phyloP scores from a whole-genome alignment of 768 basidiomycete species.

The Tubosaeta brunneosetosa region DNA sequence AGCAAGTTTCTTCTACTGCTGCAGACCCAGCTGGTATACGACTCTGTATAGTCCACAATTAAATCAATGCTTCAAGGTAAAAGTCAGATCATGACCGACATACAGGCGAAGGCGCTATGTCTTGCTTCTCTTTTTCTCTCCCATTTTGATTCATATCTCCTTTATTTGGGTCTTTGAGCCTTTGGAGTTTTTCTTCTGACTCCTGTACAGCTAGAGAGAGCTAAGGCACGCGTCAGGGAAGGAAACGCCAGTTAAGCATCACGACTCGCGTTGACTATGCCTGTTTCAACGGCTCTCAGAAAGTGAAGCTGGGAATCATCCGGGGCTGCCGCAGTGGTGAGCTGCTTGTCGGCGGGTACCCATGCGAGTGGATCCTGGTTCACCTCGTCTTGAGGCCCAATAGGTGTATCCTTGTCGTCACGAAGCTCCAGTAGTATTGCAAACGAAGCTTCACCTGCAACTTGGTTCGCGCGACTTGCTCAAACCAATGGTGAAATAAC shows the following conservation, averaged over 20 bases:
- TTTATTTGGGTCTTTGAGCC: constrained; percentile 3
- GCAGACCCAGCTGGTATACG: constrained; percentile 9
- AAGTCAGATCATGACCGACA: neutral
- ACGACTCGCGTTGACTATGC: constrained; percentile 65
- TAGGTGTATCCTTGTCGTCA: constrained; percentile 56
- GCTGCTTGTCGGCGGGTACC: constrained; percentile 67
- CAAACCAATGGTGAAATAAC: neutral
- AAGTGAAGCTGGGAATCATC: constrained; percentile 68
- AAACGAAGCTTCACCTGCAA: constrained; percentile 67
- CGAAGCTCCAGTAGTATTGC: constrained; percentile 78
- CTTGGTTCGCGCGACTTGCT: neutral
- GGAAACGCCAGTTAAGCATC: neutral
- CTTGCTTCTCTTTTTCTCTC: constrained; percentile 9
- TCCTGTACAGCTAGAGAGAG: constrained; percentile 77
- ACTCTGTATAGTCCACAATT: constrained; percentile 7
- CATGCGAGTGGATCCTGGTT: constrained; percentile 64
- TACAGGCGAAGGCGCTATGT: neutral
- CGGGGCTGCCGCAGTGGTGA: constrained; percentile 64
- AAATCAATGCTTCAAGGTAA: neutral
- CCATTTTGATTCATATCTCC: constrained; percentile 5
- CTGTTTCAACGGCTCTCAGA: constrained; percentile 78
- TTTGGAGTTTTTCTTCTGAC: constrained; percentile 60
- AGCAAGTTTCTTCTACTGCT: constrained; percentile 15
- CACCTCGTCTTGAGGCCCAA: constrained; percentile 42
- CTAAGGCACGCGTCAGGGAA: constrained; percentile 33